phyloP scores from a whole-genome alignment of 2,329 filamentous ascomycete species.

The Shiraia sp. region DNA sequence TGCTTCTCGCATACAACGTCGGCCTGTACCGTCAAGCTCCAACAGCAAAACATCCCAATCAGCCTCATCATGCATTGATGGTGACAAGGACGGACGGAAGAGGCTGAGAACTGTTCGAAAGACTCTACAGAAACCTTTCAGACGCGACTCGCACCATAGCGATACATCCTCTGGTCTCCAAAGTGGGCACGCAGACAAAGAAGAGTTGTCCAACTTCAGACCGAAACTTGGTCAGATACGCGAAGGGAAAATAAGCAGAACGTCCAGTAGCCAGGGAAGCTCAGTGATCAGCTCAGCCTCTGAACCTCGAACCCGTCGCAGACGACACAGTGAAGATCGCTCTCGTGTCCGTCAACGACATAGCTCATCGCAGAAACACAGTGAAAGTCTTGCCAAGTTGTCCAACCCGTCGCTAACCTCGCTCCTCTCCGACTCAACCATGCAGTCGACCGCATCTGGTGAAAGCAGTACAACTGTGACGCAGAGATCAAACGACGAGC shows the following conservation, averaged over 20 bases:
- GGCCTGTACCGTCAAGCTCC: slow-evolving; percentile 28
- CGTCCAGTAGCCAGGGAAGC: slow-evolving; percentile 21
- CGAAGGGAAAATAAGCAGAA: slow-evolving; percentile 40
- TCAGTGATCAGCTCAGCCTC: slow-evolving; percentile 24
- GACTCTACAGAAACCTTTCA: slow-evolving; percentile 25
- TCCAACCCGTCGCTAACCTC: slow-evolving; percentile 50
- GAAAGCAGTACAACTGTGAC: slow-evolving; percentile 54
- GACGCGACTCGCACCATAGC: slow-evolving; percentile 19
- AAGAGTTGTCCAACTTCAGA: slow-evolving; percentile 35
- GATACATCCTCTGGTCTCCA: slow-evolving; percentile 14
- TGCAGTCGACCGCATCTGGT: slow-evolving; percentile 46
- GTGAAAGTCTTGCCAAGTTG: slow-evolving; percentile 31
- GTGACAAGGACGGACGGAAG: slow-evolving; percentile 25
- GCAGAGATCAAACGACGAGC: slow-evolving; percentile 48
- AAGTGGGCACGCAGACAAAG: slow-evolving; percentile 20
- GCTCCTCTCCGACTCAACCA: slow-evolving; percentile 47
- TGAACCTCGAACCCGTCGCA: slow-evolving; percentile 19
- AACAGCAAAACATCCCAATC: slow-evolving; percentile 23
- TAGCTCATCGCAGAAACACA: slow-evolving; percentile 37
- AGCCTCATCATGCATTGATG: slow-evolving; percentile 23
- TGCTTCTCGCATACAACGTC: slow-evolving; percentile 25
- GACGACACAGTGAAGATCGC: slow-evolving; percentile 24
- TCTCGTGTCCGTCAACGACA: slow-evolving; percentile 38
- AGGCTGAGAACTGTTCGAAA: slow-evolving; percentile 23
- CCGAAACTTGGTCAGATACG: slow-evolving; percentile 48